phyloP scores from a whole-genome alignment of 2,329 filamentous ascomycete species.

The Ophiostoma populinum region DNA sequence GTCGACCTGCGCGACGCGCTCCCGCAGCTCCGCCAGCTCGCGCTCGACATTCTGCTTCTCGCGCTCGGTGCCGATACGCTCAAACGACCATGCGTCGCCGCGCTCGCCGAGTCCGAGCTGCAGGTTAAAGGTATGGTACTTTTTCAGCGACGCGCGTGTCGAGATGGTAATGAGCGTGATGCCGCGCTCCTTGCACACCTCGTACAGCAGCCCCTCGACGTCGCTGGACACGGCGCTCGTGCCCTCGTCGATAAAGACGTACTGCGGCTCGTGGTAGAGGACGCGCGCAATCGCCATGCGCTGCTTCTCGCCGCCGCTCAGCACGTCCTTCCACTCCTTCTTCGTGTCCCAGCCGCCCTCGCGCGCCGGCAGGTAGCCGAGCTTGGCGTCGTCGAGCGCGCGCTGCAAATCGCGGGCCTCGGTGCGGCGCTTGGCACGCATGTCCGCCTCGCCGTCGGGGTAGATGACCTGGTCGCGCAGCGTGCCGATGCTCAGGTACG shows the following conservation, averaged over 20 bases:
- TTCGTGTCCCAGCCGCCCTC: constrained; percentile 94
- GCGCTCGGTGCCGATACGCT: constrained; percentile 80
- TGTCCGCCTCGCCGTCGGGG: constrained; percentile 84
- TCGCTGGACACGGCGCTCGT: constrained; percentile 89
- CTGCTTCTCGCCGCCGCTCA: constrained; percentile 97
- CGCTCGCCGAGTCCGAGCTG: constrained; percentile 64
- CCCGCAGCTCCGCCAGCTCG: constrained; percentile 70
- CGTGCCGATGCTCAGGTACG: constrained; percentile 82
- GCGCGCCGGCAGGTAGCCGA: constrained; percentile 78
- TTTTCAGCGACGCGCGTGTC: constrained; percentile 83
- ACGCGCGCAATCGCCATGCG: constrained; percentile 79
- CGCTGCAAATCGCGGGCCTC: constrained; percentile 57
- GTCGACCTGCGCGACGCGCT: constrained; percentile 64
- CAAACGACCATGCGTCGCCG: constrained; percentile 81
- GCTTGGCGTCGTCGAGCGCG: constrained; percentile 64
- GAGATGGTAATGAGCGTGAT: constrained; percentile 96
- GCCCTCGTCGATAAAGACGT: constrained; percentile 88
- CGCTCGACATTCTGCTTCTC: constrained; percentile 90
- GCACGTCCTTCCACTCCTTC: constrained; percentile 96
- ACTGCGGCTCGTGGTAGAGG: constrained; percentile 86
- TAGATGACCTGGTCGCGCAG: constrained; percentile 96
- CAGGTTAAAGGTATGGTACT: constrained; percentile 87
- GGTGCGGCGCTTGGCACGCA: constrained; percentile 62
- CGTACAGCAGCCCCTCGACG: constrained; percentile 85
- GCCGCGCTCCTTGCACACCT: constrained; percentile 78